Evolutionary conservation across 2,329 filamentous ascomycete genomes (phyloP), one percentile per base, ranked within the genome.

Genomic region (Purpureocillium lavendulum): DNA sequence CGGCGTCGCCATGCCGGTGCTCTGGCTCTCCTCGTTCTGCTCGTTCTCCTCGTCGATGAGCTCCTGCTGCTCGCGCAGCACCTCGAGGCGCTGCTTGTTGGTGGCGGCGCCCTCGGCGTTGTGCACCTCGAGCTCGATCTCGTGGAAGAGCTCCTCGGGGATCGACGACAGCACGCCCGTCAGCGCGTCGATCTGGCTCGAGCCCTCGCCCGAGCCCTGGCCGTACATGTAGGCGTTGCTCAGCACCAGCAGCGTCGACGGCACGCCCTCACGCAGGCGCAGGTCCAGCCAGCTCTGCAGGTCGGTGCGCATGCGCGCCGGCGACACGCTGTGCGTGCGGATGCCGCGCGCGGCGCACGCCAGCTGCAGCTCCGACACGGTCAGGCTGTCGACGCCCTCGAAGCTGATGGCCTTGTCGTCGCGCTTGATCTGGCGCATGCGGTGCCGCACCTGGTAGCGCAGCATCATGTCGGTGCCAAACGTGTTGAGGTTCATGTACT

Each of bases 341-440:
- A 98, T 84, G 52, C 92, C 92, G 50, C 92, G 87, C 49, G 85
- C 88, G 33, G 87, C 87, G 59, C 87, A 94, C 2, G 92, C 92
- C 55, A 81, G 85, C 69, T 97, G 92, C 35, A 98, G 75, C 63
- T 98, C 92, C 2, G 82, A 75, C 1, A 97, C 88, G n/a, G 88
- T 94, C 38, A 98, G 76, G 39, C 84, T 89, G 44, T 94, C 88
- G 24, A 98, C 83, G 28, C 92, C 89, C 64, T 98, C 92, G 57
- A 83, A 95, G 60, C 80, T 84, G 58, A 98, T 98, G 47, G 89
- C 88, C 49, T 82, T 82, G 66, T 98, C 92, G 57, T 98, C 92
- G 47, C 90, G 83, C 80, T 98, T 98, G 73, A 97, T 97, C 66
- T 98, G 92, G 53, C 90, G 81, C 92, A 98, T 98, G 46, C 90